A percentile compares a stretch with the other conserved stretches of the same genome.
These are phyloP conservation scores for Fusarium phyllophilum DNA, from an alignment of 2,329 filamentous ascomycete species.

Conservation along the genomic window DNA sequence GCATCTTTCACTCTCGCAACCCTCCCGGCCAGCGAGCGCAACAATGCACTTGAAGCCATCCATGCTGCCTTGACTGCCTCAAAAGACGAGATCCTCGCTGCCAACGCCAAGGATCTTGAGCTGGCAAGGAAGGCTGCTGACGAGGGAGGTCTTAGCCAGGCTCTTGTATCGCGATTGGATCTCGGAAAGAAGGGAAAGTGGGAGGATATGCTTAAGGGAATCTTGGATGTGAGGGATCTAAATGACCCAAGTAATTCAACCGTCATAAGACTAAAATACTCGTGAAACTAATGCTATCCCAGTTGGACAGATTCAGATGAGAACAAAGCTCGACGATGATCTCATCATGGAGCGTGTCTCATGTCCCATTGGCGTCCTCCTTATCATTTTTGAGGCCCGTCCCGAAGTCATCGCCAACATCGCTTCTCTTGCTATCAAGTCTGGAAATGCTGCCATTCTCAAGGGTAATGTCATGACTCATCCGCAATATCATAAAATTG, in stretches of 20 bases:
- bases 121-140: conserved; percentile 77
- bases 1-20: conserved; percentile 87
- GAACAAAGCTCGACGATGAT: conserved; percentile 86
- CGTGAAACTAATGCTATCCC: neutral
- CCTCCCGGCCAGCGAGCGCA: conserved; percentile 78
- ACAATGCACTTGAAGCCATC: conserved; percentile 85
- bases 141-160: conserved; percentile 80
- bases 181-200: conserved; percentile 89
- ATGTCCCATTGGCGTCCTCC: conserved; percentile 94
- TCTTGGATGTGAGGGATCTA: conserved; percentile 85
- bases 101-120: conserved; percentile 85
- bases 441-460: conserved; percentile 94
- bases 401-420: conserved; percentile 99
- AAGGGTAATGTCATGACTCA: conserved; percentile 72
- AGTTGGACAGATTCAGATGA: conserved; percentile 87
- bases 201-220: conserved; percentile 97
- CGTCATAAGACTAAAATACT: neutral
- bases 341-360: conserved; percentile 87
- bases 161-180: conserved; percentile 88
- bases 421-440: conserved; percentile 94
- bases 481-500: no score
- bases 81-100: conserved; percentile 81
- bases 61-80: conserved; percentile 77
- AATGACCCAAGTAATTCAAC: conserved; percentile 78
- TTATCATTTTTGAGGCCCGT: conserved; percentile 98